A percentile compares a stretch with the other conserved stretches of the same genome.
phyloP scores from a whole-genome alignment of 202 grass and related monocot species.

The Zoysia matrella region DNA sequence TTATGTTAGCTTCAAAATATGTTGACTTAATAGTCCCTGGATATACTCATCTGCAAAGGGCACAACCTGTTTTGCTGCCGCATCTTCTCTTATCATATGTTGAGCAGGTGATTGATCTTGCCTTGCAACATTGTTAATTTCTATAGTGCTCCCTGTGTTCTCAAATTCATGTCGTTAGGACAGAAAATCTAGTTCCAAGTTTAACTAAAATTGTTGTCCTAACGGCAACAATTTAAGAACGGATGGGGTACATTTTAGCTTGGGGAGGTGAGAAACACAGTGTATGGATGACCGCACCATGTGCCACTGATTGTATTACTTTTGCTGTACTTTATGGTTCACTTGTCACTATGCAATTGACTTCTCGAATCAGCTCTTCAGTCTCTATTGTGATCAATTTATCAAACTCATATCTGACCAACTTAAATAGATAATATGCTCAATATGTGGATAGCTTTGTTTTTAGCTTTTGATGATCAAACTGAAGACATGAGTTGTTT shows the following conservation, averaged over 20 bases:
- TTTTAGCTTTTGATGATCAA: background rate
- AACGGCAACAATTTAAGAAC: too few species aligned
- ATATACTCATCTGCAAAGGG: constrained; percentile 57
- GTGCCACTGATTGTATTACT: background rate
- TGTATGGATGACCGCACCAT: background rate
- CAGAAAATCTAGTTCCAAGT: too few species aligned
- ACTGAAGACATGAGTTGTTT: background rate
- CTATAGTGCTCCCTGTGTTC: too few species aligned
- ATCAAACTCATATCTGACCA: constrained; percentile 18
- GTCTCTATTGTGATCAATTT: background rate
- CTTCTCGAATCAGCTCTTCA: background rate
- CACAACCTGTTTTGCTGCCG: too few species aligned
- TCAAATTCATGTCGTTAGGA: too few species aligned
- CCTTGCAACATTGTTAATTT: background rate
- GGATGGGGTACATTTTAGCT: background rate
- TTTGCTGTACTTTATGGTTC: background rate
- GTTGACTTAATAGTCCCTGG: constrained; percentile 93
- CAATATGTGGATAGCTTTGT: background rate
- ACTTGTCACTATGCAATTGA: background rate
- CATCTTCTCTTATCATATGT: constrained; percentile 33
- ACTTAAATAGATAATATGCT: background rate
- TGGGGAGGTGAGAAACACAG: background rate
- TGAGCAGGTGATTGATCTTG: constrained; percentile 69
- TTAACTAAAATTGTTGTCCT: too few species aligned
- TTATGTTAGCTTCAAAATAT: constrained; percentile 81